Evolutionary conservation across 2,329 filamentous ascomycete genomes (phyloP), one percentile per base, ranked within the genome.

Genomic region (Tolypocladium cylindrosporum): DNA sequence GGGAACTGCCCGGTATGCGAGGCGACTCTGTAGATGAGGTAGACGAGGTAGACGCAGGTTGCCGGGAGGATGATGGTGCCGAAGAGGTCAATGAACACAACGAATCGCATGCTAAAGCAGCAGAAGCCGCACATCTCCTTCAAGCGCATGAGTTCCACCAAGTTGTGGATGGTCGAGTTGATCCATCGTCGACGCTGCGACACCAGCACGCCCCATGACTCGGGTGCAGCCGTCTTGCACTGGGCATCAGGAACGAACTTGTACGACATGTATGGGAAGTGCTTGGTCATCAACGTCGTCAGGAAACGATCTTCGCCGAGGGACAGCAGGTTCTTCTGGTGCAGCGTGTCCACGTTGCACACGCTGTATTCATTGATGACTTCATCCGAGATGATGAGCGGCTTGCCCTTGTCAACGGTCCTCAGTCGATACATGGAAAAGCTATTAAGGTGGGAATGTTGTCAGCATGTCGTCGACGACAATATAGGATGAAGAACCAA

Each of bases 131-230:
- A 99, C 73, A 99, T 87, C 68, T 99, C 91, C 72, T 92, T 88
- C 53, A 99, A 81, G 67, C 88, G 88, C 70, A 96, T 87, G 68
- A 99, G 78, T 72, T 99, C 94, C 34, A 88, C 89, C 69, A 99
- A 74, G 71, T 99, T 99, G 80, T 99, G 94, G 61, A 99, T 88
- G 11, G 94, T 99, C 1, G 94, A 97, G 77, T 99, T 99, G 74
- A 99, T 99, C 94, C 94, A 99, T 71, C 94, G 89, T 79, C 94
- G 91, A 80, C 94, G 87, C 72, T 99, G 94, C n/a, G 94, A 99
- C 39, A 99, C 80, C 65, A 99, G 77, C 66, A 99, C 91, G 68
- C 87, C 89, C 90, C 92, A 99, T 31, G 88, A 90, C 68, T 97
- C 91, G 2, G 94, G 94, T 1, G 94, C 94, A 50, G 93, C 93